Conservation (phyloP, 176 grass and related monocot species). For the Rhipidocladum racemiflorum region DNA sequence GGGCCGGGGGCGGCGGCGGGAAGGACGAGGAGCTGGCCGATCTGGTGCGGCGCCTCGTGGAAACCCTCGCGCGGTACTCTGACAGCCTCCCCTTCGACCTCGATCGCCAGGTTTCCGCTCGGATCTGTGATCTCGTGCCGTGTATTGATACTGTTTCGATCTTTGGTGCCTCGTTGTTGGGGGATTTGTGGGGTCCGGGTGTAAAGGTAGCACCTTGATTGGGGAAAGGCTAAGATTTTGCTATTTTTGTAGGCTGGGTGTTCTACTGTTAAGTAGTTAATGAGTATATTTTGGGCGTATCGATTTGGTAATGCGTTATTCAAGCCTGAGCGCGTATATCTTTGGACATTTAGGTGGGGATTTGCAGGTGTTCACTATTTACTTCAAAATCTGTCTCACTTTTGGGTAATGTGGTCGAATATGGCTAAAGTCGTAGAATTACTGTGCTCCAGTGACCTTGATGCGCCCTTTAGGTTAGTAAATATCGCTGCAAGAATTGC, state of each 20-base stretch:
- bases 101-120: constrained; percentile 75
- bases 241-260: not conserved
- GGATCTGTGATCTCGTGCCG: constrained; percentile 36
- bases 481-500: not conserved
- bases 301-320: not conserved
- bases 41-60: constrained; percentile 82
- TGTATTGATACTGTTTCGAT: not conserved
- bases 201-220: not conserved
- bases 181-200: constrained; percentile 6
- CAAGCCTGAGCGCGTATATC: not conserved
- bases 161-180: not conserved
- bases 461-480: not conserved
- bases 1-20: constrained; percentile 28
- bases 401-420: not conserved
- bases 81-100: constrained; percentile 74
- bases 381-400: not conserved
- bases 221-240: constrained; percentile 3
- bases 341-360: not conserved
- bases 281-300: constrained; percentile 20
- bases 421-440: not conserved
- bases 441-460: not conserved
- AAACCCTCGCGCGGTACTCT: constrained; percentile 62
- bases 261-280: not conserved
- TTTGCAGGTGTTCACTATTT: not conserved
- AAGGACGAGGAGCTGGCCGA: constrained; percentile 86